These are phyloP conservation scores for Amanita phalloides DNA, from an alignment of 768 basidiomycete species.

Conservation along the genomic window DNA sequence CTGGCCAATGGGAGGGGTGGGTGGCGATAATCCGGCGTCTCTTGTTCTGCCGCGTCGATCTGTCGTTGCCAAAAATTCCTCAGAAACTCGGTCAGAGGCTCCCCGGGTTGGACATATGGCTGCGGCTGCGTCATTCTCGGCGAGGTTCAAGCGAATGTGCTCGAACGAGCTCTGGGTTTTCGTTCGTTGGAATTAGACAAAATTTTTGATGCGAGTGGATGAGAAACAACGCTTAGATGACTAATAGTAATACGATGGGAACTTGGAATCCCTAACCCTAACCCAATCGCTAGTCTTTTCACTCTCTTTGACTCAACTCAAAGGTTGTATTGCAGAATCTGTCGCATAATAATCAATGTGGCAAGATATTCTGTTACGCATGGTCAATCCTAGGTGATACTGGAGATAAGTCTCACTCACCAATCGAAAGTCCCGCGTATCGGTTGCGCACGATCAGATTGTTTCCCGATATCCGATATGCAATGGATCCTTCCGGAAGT, in stretches of 20 bases:
- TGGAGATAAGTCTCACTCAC: constrained; percentile 21
- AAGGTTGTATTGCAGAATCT: constrained; percentile 38
- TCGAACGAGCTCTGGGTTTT: background rate
- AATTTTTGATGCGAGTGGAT: background rate
- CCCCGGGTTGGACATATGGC: constrained; percentile 75
- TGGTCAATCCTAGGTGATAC: background rate
- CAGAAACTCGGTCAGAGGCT: constrained; percentile 79
- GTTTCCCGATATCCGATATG: constrained; percentile 55
- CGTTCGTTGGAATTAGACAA: background rate
- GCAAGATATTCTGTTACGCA: constrained; percentile 35
- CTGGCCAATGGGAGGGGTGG: constrained; percentile 86
- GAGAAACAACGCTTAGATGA: background rate
- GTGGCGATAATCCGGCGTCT: constrained; percentile 81
- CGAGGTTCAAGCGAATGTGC: background rate
- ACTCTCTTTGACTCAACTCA: background rate
- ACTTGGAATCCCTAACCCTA: background rate
- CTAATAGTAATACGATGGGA: background rate
- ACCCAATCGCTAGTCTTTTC: background rate
- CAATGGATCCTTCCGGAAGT: constrained; percentile 39
- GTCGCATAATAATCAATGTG: constrained; percentile 47
- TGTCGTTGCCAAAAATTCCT: constrained; percentile 87
- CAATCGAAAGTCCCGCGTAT: constrained; percentile 40
- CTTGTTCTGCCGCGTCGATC: constrained; percentile 77
- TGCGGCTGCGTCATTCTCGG: constrained; percentile 14
- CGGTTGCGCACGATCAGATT: constrained; percentile 48